A percentile compares a stretch with the other conserved stretches of the same genome.
These are phyloP conservation scores for Podaxis sp. DNA, from an alignment of 768 basidiomycete genomes.

Conservation along the genomic window DNA sequence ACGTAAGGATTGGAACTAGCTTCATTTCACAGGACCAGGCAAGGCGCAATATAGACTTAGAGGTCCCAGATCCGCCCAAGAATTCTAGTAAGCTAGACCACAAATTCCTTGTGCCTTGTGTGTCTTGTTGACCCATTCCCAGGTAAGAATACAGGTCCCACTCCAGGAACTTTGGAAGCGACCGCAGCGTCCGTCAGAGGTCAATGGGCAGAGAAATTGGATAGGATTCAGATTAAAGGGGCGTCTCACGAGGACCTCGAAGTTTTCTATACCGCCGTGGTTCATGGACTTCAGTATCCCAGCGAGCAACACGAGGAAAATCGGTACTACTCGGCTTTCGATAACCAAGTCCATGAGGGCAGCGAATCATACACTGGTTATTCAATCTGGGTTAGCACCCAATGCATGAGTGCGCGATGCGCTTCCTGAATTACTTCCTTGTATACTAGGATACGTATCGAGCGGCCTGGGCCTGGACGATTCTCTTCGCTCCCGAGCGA, in stretches of 20 bases:
- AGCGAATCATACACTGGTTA: conserved; percentile 76
- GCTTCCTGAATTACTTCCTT: not conserved
- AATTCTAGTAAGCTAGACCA: not conserved
- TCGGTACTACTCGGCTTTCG: conserved; percentile 75
- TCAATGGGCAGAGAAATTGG: conserved; percentile 60
- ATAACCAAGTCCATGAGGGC: conserved; percentile 55
- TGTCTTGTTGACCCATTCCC: not conserved
- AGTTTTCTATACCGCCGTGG: conserved; percentile 61
- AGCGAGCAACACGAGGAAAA: conserved; percentile 69
- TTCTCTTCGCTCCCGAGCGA: conserved; percentile 75
- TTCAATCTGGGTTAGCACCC: conserved; percentile 64
- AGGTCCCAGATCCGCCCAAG: conserved; percentile 24
- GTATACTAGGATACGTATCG: conserved; percentile 68
- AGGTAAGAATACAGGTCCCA: not conserved
- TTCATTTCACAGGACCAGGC: conserved; percentile 75
- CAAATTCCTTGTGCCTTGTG: not conserved
- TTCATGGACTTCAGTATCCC: conserved; percentile 73
- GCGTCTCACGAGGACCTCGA: conserved; percentile 25
- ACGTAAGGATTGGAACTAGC: conserved; percentile 68
- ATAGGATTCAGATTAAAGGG: conserved; percentile 42
- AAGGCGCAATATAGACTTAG: conserved; percentile 43
- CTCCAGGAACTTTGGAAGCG: conserved; percentile 40
- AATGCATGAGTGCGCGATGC: not conserved
- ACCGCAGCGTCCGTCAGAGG: conserved; percentile 48
- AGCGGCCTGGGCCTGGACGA: conserved; percentile 76